Evolutionary conservation across 805 yeast genomes (phyloP), one percentile per base, ranked within the genome.

Genomic region (Lipomyces oligophaga): DNA sequence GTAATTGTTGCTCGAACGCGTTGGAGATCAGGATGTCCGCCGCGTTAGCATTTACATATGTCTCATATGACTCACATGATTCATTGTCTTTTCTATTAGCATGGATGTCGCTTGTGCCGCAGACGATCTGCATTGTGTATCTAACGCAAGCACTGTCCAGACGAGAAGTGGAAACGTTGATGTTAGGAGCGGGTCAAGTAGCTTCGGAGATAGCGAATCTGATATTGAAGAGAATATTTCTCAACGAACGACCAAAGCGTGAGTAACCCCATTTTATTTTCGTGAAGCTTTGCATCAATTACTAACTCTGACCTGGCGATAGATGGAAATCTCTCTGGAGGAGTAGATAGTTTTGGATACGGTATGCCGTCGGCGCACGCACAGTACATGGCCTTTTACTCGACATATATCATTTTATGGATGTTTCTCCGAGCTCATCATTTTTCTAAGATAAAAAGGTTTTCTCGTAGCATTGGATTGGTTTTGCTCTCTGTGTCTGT

Each of bases 281-380:
- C 27, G 6, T 15, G 13, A 5, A 7, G 6, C n/a, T n/a, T n/a
- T n/a, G n/a, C n/a, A n/a, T n/a, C n/a, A n/a, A n/a, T n/a, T n/a
- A n/a, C n/a, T n/a, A n/a, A n/a, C n/a, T n/a, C n/a, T n/a, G n/a
- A n/a, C n/a, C n/a, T n/a, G n/a, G n/a, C n/a, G n/a, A n/a, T n/a
- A n/a, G n/a, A n/a, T n/a, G n/a, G n/a, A n/a, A n/a, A n/a, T n/a
- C n/a, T n/a, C n/a, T n/a, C n/a, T n/a, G n/a, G n/a, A n/a, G n/a
- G n/a, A n/a, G n/a, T n/a, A n/a, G n/a, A 15, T 4, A 36, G 33
- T 6, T 41, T 83, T 53, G 80, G 83, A 0, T 88, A 82, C 63
- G 98, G 98, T 0, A 90, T 90, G 97, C 98, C 98, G 0, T 80
- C 89, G 43, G 96, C 98, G 1, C 98, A 90, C 66, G 80, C 96